phyloP scores from a whole-genome alignment of 1,284 basidiomycete species.

The Fistulinella cinereoalba region DNA sequence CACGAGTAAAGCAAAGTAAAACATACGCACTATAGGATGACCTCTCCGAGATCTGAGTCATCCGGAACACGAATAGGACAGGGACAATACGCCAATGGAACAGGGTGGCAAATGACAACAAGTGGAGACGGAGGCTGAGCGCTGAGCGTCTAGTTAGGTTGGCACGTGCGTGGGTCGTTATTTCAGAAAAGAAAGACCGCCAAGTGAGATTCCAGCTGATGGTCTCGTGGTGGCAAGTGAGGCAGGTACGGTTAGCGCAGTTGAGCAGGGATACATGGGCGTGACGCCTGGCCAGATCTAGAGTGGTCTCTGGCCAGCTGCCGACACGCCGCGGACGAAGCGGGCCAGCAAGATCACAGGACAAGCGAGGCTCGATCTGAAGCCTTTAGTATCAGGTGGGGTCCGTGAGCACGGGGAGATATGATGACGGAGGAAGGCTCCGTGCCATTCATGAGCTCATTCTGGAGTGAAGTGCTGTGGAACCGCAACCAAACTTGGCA shows the following conservation, averaged over 20 bases:
- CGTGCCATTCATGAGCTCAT: too few relatives aligned
- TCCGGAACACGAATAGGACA: slow-evolving; percentile 15
- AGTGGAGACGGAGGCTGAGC: neutral
- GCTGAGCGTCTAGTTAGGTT: neutral
- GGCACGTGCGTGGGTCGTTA: neutral
- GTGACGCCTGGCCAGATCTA: too few relatives aligned
- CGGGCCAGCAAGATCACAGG: neutral
- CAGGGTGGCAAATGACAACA: neutral
- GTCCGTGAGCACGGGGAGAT: too few relatives aligned
- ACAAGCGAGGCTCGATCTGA: slow-evolving; percentile 2
- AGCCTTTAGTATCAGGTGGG: too few relatives aligned
- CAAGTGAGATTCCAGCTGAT: slow-evolving; percentile 3
- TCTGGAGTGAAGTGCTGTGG: neutral
- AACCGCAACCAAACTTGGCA: slow-evolving; percentile 13
- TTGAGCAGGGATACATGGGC: neutral
- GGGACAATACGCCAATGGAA: neutral
- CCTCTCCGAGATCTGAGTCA: slow-evolving; percentile 1
- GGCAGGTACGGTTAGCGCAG: neutral
- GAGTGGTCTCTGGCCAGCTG: too few relatives aligned
- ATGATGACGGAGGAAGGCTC: too few relatives aligned
- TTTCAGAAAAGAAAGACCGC: neutral
- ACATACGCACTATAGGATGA: slow-evolving; percentile 1
- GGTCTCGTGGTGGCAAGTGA: slow-evolving; percentile 7
- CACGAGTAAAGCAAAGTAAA: slow-evolving; percentile 3
- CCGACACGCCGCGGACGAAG: slow-evolving; percentile 29